Conservation (phyloP, 352 stramenopile genomes). For the Globisporangium lucens region DNA sequence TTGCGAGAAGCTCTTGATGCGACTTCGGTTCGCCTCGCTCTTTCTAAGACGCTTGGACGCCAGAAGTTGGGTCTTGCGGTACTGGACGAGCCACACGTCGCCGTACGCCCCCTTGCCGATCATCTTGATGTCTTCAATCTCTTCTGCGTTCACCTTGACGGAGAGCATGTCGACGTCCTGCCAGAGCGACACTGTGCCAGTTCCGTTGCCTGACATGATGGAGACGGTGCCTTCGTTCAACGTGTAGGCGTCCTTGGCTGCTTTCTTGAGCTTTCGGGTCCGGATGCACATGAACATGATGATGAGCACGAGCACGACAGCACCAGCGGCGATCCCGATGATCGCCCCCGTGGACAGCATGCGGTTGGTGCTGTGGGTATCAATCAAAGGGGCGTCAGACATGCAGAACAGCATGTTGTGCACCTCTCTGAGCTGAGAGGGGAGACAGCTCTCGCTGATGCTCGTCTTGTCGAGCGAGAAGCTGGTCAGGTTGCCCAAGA, state of each 20-base stretch:
- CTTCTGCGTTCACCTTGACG: constrained; percentile 20
- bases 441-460: not conserved
- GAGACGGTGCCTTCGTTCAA: not conserved
- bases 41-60: not conserved
- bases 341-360: not conserved
- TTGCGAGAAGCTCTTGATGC: not conserved
- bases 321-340: not conserved
- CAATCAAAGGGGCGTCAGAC: not conserved
- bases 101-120: constrained; percentile 7
- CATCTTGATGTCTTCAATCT: constrained; percentile 10
- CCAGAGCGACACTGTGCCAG: not conserved
- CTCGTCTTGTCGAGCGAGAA: not conserved
- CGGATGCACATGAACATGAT: not conserved
- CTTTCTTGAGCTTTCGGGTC: not conserved
- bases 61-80: constrained; percentile 5
- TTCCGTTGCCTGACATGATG: not conserved
- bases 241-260: not conserved
- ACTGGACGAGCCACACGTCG: constrained; percentile 15
- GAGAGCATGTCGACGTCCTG: constrained; percentile 21
- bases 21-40: not conserved
- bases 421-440: constrained; percentile 4
- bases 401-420: constrained; percentile 12
- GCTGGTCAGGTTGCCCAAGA: constrained; percentile 3
- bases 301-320: not conserved
- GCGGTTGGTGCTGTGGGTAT: not conserved